Evolutionary conservation across 805 yeast species (phyloP), one percentile per base, ranked within the genome.

Genomic region (Lipomyces spencermartinsiae): DNA sequence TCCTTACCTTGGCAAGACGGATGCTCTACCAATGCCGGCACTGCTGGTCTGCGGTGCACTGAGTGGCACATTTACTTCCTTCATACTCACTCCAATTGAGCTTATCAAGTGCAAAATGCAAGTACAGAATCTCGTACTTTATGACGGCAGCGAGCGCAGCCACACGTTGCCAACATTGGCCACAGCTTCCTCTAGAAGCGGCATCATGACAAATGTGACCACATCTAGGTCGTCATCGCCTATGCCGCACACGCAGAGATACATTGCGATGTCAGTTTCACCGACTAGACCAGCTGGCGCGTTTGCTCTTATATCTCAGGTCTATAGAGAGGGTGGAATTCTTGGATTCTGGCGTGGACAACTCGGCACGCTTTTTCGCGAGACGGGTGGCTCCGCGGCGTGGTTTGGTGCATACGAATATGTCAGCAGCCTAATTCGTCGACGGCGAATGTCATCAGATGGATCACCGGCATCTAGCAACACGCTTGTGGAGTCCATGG

Each of bases 331-430:
- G 2, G 81, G 83, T 16, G 97, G 98, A 0, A 6, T 91, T 0
- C 56, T 73, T 9, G 97, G 97, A 0, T 82, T 93, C 68, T 93
- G 97, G 97, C 86, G 86, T 70, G 98, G 98, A 1, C 93, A 93
- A 72, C 81, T 87, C 0, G 88, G 95, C 25, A 93, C 98, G 0
- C 79, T 92, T 59, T 71, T 91, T 1, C 84, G 98, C 74, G 98
- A 93, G 76, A 84, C 91, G 51, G 89, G 93, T 35, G 98, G 98
- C 7, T 91, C 97, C 1, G 91, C 97, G 3, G 88, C 94, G 1
- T 93, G 98, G 98, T 93, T 93, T 80, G 94, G 97, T 0, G 86
- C 95, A 19, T 93, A 93, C 77, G 97, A 93, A 76, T 79, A 83
- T 58, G 79, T 84, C 7, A 77, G 80, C 25, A 73, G 74, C 1